phyloP scores from a whole-genome alignment of 2,329 filamentous ascomycete species.

The Claviceps maximensis region DNA sequence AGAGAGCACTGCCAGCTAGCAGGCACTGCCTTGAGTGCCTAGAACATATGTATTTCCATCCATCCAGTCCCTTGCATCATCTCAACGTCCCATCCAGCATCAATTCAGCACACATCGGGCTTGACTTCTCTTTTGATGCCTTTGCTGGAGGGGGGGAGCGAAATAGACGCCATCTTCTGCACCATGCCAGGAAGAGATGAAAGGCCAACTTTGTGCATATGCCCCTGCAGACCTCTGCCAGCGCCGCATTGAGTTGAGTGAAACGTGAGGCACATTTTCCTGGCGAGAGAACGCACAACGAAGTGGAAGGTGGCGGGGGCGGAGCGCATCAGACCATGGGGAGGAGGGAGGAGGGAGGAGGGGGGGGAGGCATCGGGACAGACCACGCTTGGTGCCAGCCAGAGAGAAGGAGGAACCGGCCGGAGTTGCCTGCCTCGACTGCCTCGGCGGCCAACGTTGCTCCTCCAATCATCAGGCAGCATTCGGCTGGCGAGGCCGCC shows the following conservation, averaged over 20 bases:
- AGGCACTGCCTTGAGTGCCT: too few species aligned
- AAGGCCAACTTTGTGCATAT: not conserved
- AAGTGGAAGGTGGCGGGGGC: not conserved
- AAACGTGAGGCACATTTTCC: not conserved
- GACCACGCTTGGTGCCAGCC: not conserved
- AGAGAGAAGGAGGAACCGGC: not conserved
- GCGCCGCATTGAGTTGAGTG: not conserved
- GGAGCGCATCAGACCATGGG: not conserved
- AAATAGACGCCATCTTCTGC: not conserved
- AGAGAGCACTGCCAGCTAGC: not conserved
- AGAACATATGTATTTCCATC: not conserved
- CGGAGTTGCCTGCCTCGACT: not conserved
- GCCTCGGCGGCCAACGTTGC: not conserved
- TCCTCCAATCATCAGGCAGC: not conserved
- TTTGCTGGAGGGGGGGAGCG: not conserved
- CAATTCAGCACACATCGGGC: not conserved
- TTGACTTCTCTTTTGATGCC: not conserved
- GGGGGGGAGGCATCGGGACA: not conserved
- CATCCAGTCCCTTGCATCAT: not conserved
- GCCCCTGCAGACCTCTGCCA: not conserved
- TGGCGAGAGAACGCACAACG: not conserved
- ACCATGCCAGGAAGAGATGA: not conserved
- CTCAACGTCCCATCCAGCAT: too few species aligned
- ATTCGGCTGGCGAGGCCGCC: not conserved
- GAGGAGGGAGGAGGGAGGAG: too few species aligned